Evolutionary conservation across 345 rosid species (phyloP).

Genomic region (Melastoma malabathricum): DNA sequence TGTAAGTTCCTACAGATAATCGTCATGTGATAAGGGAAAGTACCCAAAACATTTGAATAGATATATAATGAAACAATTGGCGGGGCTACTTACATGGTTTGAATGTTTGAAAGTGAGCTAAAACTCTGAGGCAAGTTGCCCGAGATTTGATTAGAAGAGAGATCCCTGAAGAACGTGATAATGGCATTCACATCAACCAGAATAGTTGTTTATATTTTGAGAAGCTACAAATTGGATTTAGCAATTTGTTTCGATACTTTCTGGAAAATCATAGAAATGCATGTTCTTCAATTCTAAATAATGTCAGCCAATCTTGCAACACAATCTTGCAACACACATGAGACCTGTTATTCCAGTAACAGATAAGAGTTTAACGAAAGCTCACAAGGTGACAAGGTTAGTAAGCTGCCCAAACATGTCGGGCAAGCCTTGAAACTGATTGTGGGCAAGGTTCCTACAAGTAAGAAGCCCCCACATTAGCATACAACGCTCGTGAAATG

Average conservation of each 20-base stretch:
- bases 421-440: slow-evolving; percentile 48
- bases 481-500: too few relatives aligned
- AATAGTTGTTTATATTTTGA: too few relatives aligned
- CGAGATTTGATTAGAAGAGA: slow-evolving; percentile 55
- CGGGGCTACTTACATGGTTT: slow-evolving; percentile 40
- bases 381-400: slow-evolving; percentile 74
- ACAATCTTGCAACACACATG: too few relatives aligned
- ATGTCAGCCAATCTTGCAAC: too few relatives aligned
- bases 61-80: slow-evolving; percentile 7
- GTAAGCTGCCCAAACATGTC: slow-evolving; percentile 60
- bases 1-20: slow-evolving; percentile 50
- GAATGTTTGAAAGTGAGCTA: slow-evolving; percentile 51
- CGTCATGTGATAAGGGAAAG: slow-evolving; percentile 9
- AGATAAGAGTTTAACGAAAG: slow-evolving; percentile 6
- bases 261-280: too few relatives aligned
- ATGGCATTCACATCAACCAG: too few relatives aligned
- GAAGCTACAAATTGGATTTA: too few relatives aligned
- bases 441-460: slow-evolving; percentile 71
- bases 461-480: slow-evolving; percentile 7
- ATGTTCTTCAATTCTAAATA: too few relatives aligned
- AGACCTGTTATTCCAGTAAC: too few relatives aligned
- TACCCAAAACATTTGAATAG: neutral
- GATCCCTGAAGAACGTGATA: slow-evolving; percentile 46
- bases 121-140: slow-evolving; percentile 64
- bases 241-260: too few relatives aligned